phyloP scores from a whole-genome alignment of 2,329 filamentous ascomycete species.

The Orbilia quercus region DNA sequence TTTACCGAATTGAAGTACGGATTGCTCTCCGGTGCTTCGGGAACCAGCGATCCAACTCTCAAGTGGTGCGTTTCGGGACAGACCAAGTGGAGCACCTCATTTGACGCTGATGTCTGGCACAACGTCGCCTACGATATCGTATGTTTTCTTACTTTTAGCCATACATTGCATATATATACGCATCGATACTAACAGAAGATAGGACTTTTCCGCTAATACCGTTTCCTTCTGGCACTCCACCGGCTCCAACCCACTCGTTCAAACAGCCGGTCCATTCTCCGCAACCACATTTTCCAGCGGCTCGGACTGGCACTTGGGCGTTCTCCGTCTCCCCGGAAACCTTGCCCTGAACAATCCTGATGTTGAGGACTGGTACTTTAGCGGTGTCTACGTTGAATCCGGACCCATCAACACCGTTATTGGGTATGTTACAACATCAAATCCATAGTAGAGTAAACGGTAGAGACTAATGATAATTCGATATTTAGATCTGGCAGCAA shows the following conservation, averaged over 20 bases:
- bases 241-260: conserved; percentile 69
- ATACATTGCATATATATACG: too few species aligned
- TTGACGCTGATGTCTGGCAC: conserved; percentile 75
- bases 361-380: conserved; percentile 74
- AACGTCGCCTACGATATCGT: conserved; percentile 73
- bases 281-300: conserved; percentile 74
- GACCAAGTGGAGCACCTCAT: conserved; percentile 73
- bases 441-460: neutral
- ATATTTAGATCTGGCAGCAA: conserved; percentile 26
- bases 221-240: conserved; percentile 78
- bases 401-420: conserved; percentile 65
- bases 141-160: conserved; percentile 62
- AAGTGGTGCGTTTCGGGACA: conserved; percentile 73
- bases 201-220: conserved; percentile 71
- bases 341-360: conserved; percentile 63
- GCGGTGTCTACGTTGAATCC: conserved; percentile 76
- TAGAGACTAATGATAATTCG: neutral
- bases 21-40: conserved; percentile 67
- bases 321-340: conserved; percentile 71
- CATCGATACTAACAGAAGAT: conserved; percentile 25
- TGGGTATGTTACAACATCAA: conserved; percentile 51
- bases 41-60: conserved; percentile 67
- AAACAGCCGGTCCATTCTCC: conserved; percentile 71
- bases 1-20: conserved; percentile 81
- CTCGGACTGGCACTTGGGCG: conserved; percentile 78